Evolutionary conservation across 768 basidiomycete genomes (phyloP), one percentile per base, ranked within the genome.

Genomic region (Coprinopsis cinerea): DNA sequence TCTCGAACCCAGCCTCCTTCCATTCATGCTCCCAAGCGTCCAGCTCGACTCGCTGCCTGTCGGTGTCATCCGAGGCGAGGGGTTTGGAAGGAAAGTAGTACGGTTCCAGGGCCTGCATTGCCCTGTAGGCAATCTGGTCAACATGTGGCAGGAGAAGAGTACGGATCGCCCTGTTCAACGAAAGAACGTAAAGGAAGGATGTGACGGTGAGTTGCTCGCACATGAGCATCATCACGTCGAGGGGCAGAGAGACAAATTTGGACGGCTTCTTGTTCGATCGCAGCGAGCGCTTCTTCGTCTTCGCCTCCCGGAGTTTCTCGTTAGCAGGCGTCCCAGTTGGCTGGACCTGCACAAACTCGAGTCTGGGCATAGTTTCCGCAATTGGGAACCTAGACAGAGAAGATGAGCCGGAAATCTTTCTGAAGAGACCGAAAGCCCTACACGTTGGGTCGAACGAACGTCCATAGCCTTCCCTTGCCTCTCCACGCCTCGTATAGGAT

Each of bases 401-500:
- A 4, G 7, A 17, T 40, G 13, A 37, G 15, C 18, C 15, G 6
- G 5, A 32, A 4, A 22, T 15, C 1, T 28, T n/a, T 34, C 7
- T 15, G 1, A 23, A 13, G 18, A 13, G 32, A 36, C 25, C 4
- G 32, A n/a, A 25, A 17, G 34, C 10, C 47, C 15, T 9, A 48
- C 47, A 15, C 24, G 20, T 48, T 15, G 7, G 47, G 47, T 32
- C 37, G 20, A 25, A 26, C 22, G 25, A 20, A 48, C 14, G 30
- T 36, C 47, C 47, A 48, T 3, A 48, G 47, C 15, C 37, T 48
- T 14, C 47, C 47, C n/a, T 40, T 10, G 7, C 47, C 47, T 18
- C 18, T 25, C 47, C 47, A 48, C 2, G 47, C 47, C n/a, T 48
- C 36, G 17, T 27, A 6, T 18, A 39, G 24, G 10, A 40, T 40